phyloP scores from a whole-genome alignment of 2,329 filamentous ascomycete genomes.

The Fonsecaea erecta region DNA sequence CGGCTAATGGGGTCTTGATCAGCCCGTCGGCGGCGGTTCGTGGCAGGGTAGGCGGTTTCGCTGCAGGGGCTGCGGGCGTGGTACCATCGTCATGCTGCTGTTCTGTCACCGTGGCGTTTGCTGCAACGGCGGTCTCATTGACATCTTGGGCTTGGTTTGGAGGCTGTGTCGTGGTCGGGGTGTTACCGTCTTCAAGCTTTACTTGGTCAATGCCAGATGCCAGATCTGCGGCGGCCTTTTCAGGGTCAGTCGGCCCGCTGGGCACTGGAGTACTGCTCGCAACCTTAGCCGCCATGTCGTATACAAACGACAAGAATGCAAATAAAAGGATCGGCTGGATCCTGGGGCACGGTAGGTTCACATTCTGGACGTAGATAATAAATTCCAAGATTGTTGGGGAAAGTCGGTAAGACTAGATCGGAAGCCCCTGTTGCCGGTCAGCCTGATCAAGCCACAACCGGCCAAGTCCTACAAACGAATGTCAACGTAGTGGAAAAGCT shows the following conservation, averaged over 20 bases:
- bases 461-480: background rate
- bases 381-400: slow-evolving; percentile 12
- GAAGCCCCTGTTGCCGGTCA: slow-evolving; percentile 25
- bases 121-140: slow-evolving; percentile 8
- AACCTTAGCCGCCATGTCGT: slow-evolving; percentile 26
- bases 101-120: slow-evolving; percentile 4
- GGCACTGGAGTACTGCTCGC: slow-evolving; percentile 4
- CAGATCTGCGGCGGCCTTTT: slow-evolving; percentile 30
- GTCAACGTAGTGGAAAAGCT: background rate
- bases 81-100: background rate
- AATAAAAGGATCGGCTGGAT: background rate
- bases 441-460: slow-evolving; percentile 15
- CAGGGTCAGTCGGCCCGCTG: slow-evolving; percentile 25
- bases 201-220: slow-evolving; percentile 21
- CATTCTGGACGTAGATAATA: slow-evolving; percentile 8
- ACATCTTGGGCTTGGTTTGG: background rate
- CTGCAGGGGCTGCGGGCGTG: background rate
- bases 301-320: background rate
- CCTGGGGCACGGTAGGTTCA: slow-evolving; percentile 5
- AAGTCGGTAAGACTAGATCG: slow-evolving; percentile 12
- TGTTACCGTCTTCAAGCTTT: slow-evolving; percentile 20
- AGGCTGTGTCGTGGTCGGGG: background rate
- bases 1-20: slow-evolving; percentile 63
- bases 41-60: slow-evolving; percentile 41
- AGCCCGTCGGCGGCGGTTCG: slow-evolving; percentile 46